Base-by-base conservation (phyloP, 78 protist genomes). In the Bodo saltans region DNA sequence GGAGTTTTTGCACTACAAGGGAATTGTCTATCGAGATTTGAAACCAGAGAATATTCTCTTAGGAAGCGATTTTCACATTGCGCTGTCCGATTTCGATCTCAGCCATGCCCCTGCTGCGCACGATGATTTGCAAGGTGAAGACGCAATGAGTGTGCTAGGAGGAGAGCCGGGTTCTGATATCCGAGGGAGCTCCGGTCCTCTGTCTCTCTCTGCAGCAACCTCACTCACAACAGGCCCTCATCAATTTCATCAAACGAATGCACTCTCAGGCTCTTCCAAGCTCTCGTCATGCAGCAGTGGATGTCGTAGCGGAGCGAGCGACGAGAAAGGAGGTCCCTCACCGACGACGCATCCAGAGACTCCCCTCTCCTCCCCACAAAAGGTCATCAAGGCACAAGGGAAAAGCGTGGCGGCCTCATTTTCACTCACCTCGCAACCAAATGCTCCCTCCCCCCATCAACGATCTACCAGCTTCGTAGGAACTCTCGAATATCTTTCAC, bases 31-130 rank as follows among this genome's bases (percentile, higher is more conserved):
- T 70, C 82, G 93, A 11, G 93, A 85, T 11, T 80, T 90, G 73
- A 93, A 90, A 41, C 81, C 93, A 8, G 97, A 91, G 70, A 92
- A 94, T 47, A 53, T 94, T n/a, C 88, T 92, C 35, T 70, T 92
- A 52, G 90, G 90, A 83, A 69, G 37, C 27, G 84, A 80, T 3
- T 97, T 97, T 29, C 96, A 93, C 88, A 91, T 96, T 11, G 79
- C 88, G 28, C 88, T 96, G 85, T 84, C 96, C 2, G 98, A 96
- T 71, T 96, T 96, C 70, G 98, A 95, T 38, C 90, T 94, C 21
- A 86, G 90, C 73, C 91, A 92, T 71, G 90, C 83, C 60, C 81
- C 82, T 35, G 38, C 87, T 1, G 79, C 87, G n/a, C n/a, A n/a
- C n/a, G n/a, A n/a, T n/a, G n/a, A n/a, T n/a, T n/a, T n/a, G n/a